These are phyloP conservation scores for Chlamydomonas incerta DNA, from an alignment of 139 green algal species.

Conservation along the genomic window DNA sequence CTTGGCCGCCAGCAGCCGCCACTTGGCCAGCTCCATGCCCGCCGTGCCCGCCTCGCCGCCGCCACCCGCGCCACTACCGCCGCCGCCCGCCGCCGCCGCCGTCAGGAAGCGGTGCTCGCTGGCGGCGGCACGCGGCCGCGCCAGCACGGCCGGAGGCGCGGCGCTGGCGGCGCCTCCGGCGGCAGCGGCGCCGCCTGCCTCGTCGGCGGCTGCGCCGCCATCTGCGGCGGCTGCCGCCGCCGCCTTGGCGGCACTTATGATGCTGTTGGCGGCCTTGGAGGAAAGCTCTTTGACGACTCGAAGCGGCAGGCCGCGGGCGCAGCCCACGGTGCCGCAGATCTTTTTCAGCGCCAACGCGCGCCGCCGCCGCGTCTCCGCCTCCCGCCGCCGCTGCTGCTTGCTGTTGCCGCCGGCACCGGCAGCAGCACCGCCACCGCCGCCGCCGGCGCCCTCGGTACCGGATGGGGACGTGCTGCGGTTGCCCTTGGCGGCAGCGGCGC, in stretches of 20 bases:
- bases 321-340: not conserved
- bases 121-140: slow-evolving; percentile 12
- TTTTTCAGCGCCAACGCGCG: not conserved
- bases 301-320: slow-evolving; percentile 16
- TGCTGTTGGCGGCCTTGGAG: not conserved
- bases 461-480: not conserved
- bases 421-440: no score
- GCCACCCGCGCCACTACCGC: not conserved
- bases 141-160: not conserved
- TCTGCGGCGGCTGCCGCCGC: not conserved
- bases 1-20: slow-evolving; percentile 46
- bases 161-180: not conserved
- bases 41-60: not conserved
- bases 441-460: not conserved
- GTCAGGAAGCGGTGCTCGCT: slow-evolving; percentile 39
- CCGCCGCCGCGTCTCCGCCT: not conserved
- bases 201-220: not conserved
- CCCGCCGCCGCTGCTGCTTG: not conserved
- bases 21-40: slow-evolving; percentile 49
- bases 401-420: not conserved
- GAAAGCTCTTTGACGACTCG: no score
- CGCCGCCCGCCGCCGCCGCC: not conserved
- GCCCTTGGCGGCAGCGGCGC: no score
- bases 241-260: not conserved
- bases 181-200: not conserved